phyloP scores from a whole-genome alignment of 495 filamentous ascomycete genomes.

The Penicillium desertorum region DNA sequence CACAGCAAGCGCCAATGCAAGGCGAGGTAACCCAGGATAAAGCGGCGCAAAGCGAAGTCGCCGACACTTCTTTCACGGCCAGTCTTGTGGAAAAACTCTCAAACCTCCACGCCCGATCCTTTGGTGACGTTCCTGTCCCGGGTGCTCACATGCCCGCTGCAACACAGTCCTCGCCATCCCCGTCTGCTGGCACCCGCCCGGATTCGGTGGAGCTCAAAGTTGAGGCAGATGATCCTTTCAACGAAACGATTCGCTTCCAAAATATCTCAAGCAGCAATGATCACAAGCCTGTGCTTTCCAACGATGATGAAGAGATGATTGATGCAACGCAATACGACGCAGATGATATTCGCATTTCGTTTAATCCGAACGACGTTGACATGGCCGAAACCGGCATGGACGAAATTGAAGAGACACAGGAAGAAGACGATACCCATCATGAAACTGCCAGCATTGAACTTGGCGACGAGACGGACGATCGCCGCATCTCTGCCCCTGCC shows the following conservation, averaged over 20 bases:
- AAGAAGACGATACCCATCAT: conserved; percentile 29
- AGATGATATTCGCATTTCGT: background rate
- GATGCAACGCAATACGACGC: background rate
- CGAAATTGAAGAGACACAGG: conserved; percentile 18
- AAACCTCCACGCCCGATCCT: conserved; percentile 32
- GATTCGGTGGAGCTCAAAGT: background rate
- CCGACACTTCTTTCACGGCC: conserved; percentile 29
- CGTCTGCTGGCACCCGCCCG: background rate
- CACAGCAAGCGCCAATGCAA: background rate
- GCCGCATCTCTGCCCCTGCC: background rate
- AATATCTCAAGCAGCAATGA: background rate
- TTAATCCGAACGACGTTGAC: background rate
- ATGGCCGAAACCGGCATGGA: conserved; percentile 12
- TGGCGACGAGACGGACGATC: conserved; percentile 30
- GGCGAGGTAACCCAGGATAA: background rate
- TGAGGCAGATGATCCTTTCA: background rate
- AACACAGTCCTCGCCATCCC: conserved; percentile 1
- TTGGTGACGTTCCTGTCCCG: conserved; percentile 14
- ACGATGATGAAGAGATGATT: background rate
- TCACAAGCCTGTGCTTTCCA: background rate
- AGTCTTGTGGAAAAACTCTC: conserved; percentile 34
- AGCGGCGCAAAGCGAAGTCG: background rate
- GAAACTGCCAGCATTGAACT: conserved; percentile 47
- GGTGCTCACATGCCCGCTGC: conserved; percentile 9
- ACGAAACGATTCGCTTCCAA: background rate